Evolutionary conservation across 2,329 filamentous ascomycete genomes (phyloP).

Genomic region (Neonectria coccinea): DNA sequence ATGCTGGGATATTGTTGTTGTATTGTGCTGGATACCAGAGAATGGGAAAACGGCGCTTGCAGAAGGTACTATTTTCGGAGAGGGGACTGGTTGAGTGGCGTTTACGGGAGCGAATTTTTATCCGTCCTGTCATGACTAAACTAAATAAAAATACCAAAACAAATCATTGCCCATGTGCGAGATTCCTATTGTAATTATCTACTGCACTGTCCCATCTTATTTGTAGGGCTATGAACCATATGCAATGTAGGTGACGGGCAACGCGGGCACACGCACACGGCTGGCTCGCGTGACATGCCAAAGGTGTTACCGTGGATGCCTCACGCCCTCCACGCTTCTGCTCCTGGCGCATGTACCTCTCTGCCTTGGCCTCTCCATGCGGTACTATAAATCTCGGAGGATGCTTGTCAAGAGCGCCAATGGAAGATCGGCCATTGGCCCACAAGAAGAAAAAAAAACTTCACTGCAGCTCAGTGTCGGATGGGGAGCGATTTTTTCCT

Average conservation of each 20-base stretch:
- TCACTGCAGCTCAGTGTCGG: constrained; percentile 15
- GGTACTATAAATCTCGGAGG: constrained; percentile 7
- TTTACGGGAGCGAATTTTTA: constrained; percentile 28
- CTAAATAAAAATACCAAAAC: constrained; percentile 19
- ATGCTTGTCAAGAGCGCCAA: constrained; percentile 21
- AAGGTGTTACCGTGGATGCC: constrained; percentile 12
- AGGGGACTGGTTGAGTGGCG: constrained; percentile 20
- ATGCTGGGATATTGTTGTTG: not conserved
- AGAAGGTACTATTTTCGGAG: constrained; percentile 16
- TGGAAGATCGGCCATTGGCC: constrained; percentile 31
- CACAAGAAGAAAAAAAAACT: constrained; percentile 33
- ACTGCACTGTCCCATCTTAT: not conserved
- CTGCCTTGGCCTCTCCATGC: constrained; percentile 7
- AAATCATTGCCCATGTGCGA: constrained; percentile 6
- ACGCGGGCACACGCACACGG: constrained; percentile 11
- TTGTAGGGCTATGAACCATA: constrained; percentile 2
- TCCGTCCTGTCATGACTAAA: constrained; percentile 28
- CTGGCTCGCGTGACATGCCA: constrained; percentile 33
- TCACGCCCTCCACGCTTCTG: not conserved
- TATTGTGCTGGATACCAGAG: constrained; percentile 7
- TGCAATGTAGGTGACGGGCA: constrained; percentile 7
- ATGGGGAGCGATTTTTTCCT: constrained; percentile 33
- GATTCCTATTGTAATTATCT: constrained; percentile 1
- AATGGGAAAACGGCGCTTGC: constrained; percentile 19
- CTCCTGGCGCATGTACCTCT: not conserved